Evolutionary conservation across 495 filamentous ascomycete genomes (phyloP), one percentile per base, ranked within the genome.

Genomic region (Poronia punctata): DNA sequence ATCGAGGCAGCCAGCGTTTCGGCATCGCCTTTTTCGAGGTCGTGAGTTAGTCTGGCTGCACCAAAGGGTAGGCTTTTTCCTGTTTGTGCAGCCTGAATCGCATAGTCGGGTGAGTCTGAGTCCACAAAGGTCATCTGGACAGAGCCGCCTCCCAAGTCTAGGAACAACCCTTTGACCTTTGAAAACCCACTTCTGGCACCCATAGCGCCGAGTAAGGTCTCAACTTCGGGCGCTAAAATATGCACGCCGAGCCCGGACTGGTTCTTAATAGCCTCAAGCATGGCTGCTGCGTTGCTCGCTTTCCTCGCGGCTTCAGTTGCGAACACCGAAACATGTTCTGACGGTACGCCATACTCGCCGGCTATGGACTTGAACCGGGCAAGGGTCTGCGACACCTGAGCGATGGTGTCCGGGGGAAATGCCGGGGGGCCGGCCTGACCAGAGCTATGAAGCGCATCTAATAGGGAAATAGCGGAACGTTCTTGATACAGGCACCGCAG

Each of bases 111-210:
- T 4, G 48, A 4, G 52, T 50, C 76, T 1, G 81, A 78, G 34
- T 80, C 66, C 54, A 95, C 71, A 74, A 87, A 94, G 5, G 84
- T 87, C 65, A 95, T 79, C 63, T 96, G 89, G 38, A 87, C 85
- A 49, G 86, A 93, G 1, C 89, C 89, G 2, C 89, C 89, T 2
- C 89, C 89, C 0, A 96, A 73, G 55, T 96, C 89, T 61, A 96
- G 83, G 15, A 90, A 83, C 15, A 96, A 62, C 3, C 86, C 79
- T 19, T 68, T 52, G 10, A 68, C 61, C 20, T 72, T 54, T 6
- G 65, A 63, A 37, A 89, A 82, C 8, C 81, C 82, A 46, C 84
- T 88, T 20, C 87, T 79, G 15, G 92, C 80, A 1, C 89, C 89
- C 70, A 86, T 76, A 2, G 88, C 83, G 2, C 89, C 89, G 20